These are phyloP conservation scores for Cryptococcus hybrid DNA, from an alignment of 1,284 basidiomycete species.

Conservation along the genomic window DNA sequence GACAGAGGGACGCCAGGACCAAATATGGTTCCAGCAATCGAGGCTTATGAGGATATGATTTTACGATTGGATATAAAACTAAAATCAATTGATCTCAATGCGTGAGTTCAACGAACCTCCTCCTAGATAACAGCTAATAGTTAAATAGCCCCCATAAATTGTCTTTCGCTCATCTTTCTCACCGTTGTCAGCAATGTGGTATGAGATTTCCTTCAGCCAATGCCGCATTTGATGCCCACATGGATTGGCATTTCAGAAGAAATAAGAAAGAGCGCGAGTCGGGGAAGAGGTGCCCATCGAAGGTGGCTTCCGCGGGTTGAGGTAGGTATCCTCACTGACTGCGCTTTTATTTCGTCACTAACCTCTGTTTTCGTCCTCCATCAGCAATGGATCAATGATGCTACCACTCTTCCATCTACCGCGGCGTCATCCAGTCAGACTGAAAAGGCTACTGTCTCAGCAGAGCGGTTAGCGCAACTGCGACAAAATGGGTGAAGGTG, in stretches of 20 bases:
- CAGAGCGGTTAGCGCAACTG: constrained; percentile 71
- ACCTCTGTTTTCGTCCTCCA: background rate
- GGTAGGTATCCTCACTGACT: constrained; percentile 57
- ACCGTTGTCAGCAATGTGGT: constrained; percentile 93
- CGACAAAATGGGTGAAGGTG: constrained; percentile 77
- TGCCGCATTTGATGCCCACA: constrained; percentile 75
- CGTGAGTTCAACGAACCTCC: constrained; percentile 53
- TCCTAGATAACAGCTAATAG: background rate
- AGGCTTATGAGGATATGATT: constrained; percentile 69
- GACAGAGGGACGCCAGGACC: constrained; percentile 27
- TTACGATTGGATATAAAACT: constrained; percentile 68
- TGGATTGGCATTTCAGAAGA: constrained; percentile 97
- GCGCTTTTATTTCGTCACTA: constrained; percentile 16
- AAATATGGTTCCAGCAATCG: constrained; percentile 51
- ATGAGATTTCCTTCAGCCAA: constrained; percentile 73
- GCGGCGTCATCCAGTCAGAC: background rate
- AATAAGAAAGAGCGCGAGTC: constrained; percentile 86
- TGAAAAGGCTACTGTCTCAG: constrained; percentile 48
- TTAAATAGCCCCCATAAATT: constrained; percentile 61
- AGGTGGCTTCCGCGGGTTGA: constrained; percentile 86
- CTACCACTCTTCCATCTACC: constrained; percentile 18
- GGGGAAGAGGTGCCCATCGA: constrained; percentile 81
- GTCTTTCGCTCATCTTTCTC: constrained; percentile 69
- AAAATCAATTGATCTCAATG: constrained; percentile 67
- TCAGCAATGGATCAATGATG: constrained; percentile 82